Percentiles rank a stretch among this genome's conserved stretches.
These are phyloP conservation scores for Urochloa ruziziensis DNA, from an alignment of 176 grass and related monocot genomes.

Conservation along the genomic window DNA sequence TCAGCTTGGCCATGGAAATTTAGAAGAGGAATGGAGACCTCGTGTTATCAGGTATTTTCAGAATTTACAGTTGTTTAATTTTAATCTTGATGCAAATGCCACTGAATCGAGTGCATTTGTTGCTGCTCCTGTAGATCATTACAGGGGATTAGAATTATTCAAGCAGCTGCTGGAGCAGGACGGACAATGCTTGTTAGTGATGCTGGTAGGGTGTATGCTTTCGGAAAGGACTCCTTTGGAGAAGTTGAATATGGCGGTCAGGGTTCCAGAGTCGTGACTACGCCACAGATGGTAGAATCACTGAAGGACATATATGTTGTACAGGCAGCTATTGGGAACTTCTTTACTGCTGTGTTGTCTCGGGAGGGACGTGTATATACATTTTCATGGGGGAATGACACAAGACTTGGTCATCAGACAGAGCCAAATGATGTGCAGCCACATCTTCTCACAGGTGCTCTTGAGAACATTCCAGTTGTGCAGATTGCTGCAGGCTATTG, in stretches of 20 bases:
- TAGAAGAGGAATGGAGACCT: conserved; percentile 89
- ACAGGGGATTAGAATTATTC: conserved; percentile 87
- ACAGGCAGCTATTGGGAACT: conserved; percentile 88
- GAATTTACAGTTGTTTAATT: conserved; percentile 42
- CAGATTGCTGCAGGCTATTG: conserved; percentile 90
- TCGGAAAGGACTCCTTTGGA: conserved; percentile 89
- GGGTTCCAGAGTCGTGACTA: conserved; percentile 62
- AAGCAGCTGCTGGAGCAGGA: conserved; percentile 74
- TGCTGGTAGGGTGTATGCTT: conserved; percentile 79
- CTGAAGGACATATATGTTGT: conserved; percentile 77
- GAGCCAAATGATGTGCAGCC: conserved; percentile 73
- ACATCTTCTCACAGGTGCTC: conserved; percentile 60
- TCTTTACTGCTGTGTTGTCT: conserved; percentile 86
- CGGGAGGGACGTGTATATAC: conserved; percentile 82
- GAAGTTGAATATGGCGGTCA: conserved; percentile 69
- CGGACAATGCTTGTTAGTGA: conserved; percentile 86
- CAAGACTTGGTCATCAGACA: conserved; percentile 80
- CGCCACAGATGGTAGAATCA: conserved; percentile 71
- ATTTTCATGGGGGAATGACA: conserved; percentile 82
- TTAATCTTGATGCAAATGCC: conserved; percentile 30
- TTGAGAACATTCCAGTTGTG: conserved; percentile 79
- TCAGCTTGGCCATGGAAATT: conserved; percentile 78
- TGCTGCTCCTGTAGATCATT: conserved; percentile 57
- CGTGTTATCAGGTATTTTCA: conserved; percentile 69
- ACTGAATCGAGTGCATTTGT: conserved; percentile 25